phyloP scores from a whole-genome alignment of 441 rosid species.

The Dalechampia spathulata region DNA sequence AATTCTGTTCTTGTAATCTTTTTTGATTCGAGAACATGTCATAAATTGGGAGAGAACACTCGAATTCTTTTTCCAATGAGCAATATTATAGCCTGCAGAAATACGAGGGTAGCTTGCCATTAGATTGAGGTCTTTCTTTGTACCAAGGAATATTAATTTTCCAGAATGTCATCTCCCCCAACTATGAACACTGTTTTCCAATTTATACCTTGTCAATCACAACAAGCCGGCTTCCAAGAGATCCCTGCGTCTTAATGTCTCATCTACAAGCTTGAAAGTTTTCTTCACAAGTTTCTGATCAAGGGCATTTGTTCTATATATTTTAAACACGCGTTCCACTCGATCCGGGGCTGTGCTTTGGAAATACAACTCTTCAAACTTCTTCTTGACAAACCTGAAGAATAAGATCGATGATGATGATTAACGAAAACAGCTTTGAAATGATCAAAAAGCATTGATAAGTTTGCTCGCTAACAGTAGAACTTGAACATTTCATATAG shows the following conservation, averaged over 20 bases:
- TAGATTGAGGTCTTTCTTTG: too few species aligned
- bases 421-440: not conserved
- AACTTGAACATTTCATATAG: too few species aligned
- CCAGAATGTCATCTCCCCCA: constrained; percentile 21
- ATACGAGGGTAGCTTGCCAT: too few species aligned
- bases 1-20: too few species aligned
- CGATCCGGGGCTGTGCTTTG: constrained; percentile 79
- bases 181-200: constrained; percentile 26
- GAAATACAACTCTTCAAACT: constrained; percentile 87
- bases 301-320: constrained; percentile 87
- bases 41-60: too few species aligned
- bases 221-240: constrained; percentile 90
- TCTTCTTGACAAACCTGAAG: constrained; percentile 84
- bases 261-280: constrained; percentile 97
- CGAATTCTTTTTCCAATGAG: too few species aligned
- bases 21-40: too few species aligned
- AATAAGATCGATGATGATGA: not conserved
- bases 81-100: too few species aligned
- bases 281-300: constrained; percentile 98
- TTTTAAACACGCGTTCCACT: constrained; percentile 91
- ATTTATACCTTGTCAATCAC: constrained; percentile 25
- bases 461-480: not conserved
- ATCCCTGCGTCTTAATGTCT: constrained; percentile 87
- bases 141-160: not conserved
- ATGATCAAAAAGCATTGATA: not conserved